These are phyloP conservation scores for Fagopyrum homotropicum DNA, from an alignment of 148 eudicot genomes.

Conservation along the genomic window DNA sequence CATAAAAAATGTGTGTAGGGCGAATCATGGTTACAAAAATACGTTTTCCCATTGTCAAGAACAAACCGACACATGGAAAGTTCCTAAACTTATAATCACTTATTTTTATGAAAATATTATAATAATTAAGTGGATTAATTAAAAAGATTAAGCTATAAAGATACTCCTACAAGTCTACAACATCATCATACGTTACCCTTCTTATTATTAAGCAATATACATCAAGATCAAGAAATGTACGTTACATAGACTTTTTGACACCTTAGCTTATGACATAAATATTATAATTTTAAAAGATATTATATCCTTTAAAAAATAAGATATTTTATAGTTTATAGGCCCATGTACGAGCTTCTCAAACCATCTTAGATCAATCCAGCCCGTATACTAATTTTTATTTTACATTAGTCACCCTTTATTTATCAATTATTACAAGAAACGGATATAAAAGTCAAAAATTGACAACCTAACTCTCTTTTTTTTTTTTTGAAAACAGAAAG, in stretches of 20 bases:
- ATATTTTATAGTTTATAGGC: background rate
- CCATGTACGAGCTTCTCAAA: background rate
- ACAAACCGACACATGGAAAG: slow-evolving; percentile 7
- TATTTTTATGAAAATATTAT: background rate
- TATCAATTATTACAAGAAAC: too few relatives aligned
- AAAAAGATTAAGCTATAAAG: background rate
- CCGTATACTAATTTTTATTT: background rate
- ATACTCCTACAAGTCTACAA: background rate
- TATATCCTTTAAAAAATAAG: too few relatives aligned
- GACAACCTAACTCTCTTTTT: too few relatives aligned
- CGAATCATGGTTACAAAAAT: slow-evolving; percentile 4
- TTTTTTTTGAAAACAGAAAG: too few relatives aligned
- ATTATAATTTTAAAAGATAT: background rate
- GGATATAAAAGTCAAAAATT: too few relatives aligned
- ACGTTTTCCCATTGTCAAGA: background rate
- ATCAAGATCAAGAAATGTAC: slow-evolving; percentile 1
- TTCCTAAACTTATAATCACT: background rate
- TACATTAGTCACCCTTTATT: too few relatives aligned
- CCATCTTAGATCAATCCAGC: background rate
- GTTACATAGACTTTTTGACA: background rate
- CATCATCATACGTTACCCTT: background rate
- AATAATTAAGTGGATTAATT: background rate
- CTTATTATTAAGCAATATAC: slow-evolving; percentile 4
- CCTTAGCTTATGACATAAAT: background rate
- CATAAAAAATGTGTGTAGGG: background rate